Evolutionary conservation across 306 rosid species (phyloP).

Genomic region (Geum urbanum): DNA sequence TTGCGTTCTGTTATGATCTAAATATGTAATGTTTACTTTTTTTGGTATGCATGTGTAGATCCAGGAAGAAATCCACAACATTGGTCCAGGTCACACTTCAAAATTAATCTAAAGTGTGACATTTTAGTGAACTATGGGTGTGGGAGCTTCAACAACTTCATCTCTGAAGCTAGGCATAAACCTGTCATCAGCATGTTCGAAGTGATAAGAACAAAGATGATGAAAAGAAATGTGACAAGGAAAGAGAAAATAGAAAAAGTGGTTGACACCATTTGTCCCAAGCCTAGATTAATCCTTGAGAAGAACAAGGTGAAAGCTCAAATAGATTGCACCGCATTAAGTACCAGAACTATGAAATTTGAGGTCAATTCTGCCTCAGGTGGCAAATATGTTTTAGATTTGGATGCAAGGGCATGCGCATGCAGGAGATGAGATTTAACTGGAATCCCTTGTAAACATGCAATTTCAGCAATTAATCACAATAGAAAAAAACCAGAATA

Average conservation of each 20-base stretch:
- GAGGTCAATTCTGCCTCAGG: neutral
- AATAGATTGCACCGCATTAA: neutral
- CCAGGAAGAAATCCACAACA: no score
- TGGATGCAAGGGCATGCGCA: neutral
- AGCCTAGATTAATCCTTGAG: neutral
- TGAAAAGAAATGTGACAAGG: neutral
- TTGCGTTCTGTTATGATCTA: no score
- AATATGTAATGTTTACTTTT: no score
- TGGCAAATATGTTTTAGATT: neutral
- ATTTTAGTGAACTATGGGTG: neutral
- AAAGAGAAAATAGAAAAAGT: no score
- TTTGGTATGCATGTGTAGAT: no score
- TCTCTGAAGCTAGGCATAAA: neutral
- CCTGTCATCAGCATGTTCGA: neutral
- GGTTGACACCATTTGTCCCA: no score
- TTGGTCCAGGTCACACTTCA: neutral
- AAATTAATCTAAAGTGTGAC: neutral
- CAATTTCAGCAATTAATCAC: neutral
- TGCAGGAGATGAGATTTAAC: neutral
- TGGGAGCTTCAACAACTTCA: neutral
- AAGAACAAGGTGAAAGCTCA: neutral
- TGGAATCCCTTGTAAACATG: neutral
- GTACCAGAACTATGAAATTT: neutral
- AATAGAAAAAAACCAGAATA: neutral
- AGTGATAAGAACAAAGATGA: neutral